Evolutionary conservation across 768 basidiomycete genomes (phyloP).

Genomic region (Lactifluus piperatus): DNA sequence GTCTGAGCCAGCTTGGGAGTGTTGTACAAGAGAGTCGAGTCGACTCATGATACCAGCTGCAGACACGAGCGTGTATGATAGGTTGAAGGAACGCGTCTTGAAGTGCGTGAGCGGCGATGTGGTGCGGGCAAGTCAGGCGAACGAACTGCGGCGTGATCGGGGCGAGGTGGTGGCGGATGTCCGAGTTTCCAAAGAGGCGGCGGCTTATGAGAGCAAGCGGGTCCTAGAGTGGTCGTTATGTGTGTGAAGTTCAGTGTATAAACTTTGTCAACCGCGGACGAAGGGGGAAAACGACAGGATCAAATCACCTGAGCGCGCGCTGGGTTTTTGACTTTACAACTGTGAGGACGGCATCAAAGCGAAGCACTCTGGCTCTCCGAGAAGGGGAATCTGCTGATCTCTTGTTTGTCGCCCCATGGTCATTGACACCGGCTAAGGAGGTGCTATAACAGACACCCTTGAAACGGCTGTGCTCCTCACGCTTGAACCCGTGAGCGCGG

Average conservation of each 20-base stretch:
- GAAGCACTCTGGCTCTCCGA: constrained; percentile 13
- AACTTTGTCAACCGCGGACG: constrained; percentile 19
- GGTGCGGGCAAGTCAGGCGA: constrained; percentile 13
- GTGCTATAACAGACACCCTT: constrained; percentile 21
- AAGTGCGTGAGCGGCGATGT: constrained; percentile 13
- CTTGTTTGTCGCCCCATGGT: constrained; percentile 19
- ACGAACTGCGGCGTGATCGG: constrained; percentile 21
- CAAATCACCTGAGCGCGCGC: constrained; percentile 18
- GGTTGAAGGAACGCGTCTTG: constrained; percentile 7
- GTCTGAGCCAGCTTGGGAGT: constrained; percentile 10
- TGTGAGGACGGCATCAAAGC: constrained; percentile 18
- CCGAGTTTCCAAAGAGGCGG: constrained; percentile 15
- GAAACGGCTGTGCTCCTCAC: constrained; percentile 20
- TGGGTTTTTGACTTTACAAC: constrained; percentile 18
- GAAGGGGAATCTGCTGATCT: constrained; percentile 21
- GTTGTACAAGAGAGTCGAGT: constrained; percentile 16
- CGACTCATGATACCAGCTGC: constrained; percentile 15
- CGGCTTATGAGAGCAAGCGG: constrained; percentile 17
- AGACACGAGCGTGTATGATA: constrained; percentile 1
- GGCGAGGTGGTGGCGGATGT: constrained; percentile 16
- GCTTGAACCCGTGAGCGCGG: constrained; percentile 19
- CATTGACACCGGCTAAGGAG: constrained; percentile 22
- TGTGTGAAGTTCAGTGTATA: constrained; percentile 13
- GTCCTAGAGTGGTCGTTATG: constrained; percentile 5
- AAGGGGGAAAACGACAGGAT: constrained; percentile 18